These are phyloP conservation scores for Diplotaxis tenuifolia DNA, from an alignment of 345 rosid genomes.

Conservation along the genomic window DNA sequence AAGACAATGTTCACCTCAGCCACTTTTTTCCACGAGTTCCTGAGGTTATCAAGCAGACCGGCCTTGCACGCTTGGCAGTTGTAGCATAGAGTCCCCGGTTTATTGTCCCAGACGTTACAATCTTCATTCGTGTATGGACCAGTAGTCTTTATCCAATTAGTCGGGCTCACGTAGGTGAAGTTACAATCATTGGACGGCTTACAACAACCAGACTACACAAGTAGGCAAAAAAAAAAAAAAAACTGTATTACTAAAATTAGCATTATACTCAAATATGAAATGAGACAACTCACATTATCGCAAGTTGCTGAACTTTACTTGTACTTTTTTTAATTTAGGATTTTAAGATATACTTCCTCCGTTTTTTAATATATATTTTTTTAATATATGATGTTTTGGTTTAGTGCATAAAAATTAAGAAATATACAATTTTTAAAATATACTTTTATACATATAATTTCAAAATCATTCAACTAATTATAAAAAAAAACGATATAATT, in stretches of 20 bases:
- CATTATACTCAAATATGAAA: not conserved
- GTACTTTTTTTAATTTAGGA: no score
- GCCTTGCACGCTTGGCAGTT: conserved; percentile 90
- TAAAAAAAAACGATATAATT: no score
- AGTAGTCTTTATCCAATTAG: conserved; percentile 48
- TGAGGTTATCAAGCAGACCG: conserved; percentile 80
- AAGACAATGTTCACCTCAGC: conserved; percentile 75
- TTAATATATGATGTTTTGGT: no score
- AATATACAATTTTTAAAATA: no score
- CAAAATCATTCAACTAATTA: no score
- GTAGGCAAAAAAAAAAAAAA: not conserved
- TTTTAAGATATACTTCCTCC: no score
- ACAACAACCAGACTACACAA: conserved; percentile 92
- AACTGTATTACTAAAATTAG: no score
- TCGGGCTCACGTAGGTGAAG: conserved; percentile 58
- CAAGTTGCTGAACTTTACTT: no score
- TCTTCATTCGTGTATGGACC: conserved; percentile 48
- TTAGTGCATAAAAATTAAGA: no score
- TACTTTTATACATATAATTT: no score
- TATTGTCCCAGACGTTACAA: conserved; percentile 60
- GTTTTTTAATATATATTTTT: no score
- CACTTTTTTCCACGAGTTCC: conserved; percentile 87
- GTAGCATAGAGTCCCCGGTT: conserved; percentile 50
- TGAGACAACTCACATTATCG: not conserved
- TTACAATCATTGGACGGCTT: conserved; percentile 82